Conservation (phyloP, 345 rosid genomes). For the Isatis tinctoria region DNA sequence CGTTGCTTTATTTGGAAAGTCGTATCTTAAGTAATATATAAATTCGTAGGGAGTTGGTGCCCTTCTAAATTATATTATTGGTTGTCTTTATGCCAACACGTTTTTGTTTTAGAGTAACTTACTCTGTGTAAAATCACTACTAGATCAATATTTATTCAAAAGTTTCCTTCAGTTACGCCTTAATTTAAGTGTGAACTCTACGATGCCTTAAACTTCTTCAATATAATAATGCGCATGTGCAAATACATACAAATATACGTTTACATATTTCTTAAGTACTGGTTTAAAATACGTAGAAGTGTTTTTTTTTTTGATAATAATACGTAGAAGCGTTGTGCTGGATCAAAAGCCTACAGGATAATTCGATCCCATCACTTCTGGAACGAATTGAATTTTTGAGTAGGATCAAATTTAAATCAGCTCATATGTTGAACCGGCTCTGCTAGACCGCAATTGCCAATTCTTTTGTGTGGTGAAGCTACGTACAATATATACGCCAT, state of each 20-base stretch:
- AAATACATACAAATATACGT: background rate
- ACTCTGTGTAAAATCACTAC: background rate
- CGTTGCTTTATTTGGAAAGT: conserved; percentile 25
- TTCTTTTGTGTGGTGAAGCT: background rate
- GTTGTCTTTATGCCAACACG: conserved; percentile 11
- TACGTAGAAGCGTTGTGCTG: background rate
- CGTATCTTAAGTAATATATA: conserved; percentile 13
- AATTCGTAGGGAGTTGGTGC: conserved; percentile 10
- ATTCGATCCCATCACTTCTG: no score
- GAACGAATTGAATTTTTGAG: background rate
- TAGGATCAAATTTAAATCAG: background rate
- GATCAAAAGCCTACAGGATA: background rate
- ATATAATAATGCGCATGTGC: background rate
- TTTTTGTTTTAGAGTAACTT: background rate
- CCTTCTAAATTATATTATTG: background rate
- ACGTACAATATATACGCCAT: background rate
- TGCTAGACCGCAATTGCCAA: background rate
- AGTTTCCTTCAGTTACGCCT: conserved; percentile 52
- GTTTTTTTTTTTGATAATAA: background rate
- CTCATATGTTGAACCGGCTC: background rate
- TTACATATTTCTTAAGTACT: background rate
- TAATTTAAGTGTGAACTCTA: conserved; percentile 36
- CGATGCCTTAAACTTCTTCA: background rate
- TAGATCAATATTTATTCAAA: background rate
- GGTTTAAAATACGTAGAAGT: background rate